Evolutionary conservation across 2,329 filamentous ascomycete genomes (phyloP).

Genomic region (Exophiala calicioides): DNA sequence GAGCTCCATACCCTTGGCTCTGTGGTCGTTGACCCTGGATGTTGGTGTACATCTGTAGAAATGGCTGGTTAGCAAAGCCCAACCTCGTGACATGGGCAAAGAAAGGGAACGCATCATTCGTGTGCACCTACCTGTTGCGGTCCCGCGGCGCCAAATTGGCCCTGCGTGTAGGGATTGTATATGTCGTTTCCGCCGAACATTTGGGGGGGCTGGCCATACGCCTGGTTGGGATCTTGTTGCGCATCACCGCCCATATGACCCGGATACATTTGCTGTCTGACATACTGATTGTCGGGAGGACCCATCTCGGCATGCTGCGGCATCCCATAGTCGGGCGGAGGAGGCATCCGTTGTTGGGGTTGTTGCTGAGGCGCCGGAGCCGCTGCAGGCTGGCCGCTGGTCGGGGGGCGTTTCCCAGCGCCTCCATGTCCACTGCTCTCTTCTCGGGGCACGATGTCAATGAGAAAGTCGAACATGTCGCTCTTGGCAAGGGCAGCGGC

Average conservation of each 20-base stretch:
- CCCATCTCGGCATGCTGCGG: slow-evolving; percentile 65
- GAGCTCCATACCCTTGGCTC: slow-evolving; percentile 31
- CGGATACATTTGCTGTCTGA: slow-evolving; percentile 78
- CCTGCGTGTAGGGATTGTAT: slow-evolving; percentile 73
- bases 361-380: slow-evolving; percentile 50
- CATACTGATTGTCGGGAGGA: slow-evolving; percentile 74
- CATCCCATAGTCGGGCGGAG: slow-evolving; percentile 58
- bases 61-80: no score
- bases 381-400: slow-evolving; percentile 44
- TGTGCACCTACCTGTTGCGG: slow-evolving; percentile 70
- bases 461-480: slow-evolving; percentile 99
- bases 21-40: slow-evolving; percentile 29
- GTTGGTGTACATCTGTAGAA: slow-evolving; percentile 28
- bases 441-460: slow-evolving; percentile 96
- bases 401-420: slow-evolving; percentile 49
- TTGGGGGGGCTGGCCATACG: slow-evolving; percentile 71
- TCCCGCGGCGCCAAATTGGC: slow-evolving; percentile 55
- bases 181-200: slow-evolving; percentile 76
- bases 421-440: slow-evolving; percentile 73
- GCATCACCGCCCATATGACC: slow-evolving; percentile 59
- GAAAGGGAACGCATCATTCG: no score
- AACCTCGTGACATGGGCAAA: no score
- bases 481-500: slow-evolving; percentile 93
- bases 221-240: slow-evolving; percentile 68
- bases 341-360: slow-evolving; percentile 57